phyloP scores from a whole-genome alignment of 2,329 filamentous ascomycete genomes.

The Xylariomycetidae sp. region DNA sequence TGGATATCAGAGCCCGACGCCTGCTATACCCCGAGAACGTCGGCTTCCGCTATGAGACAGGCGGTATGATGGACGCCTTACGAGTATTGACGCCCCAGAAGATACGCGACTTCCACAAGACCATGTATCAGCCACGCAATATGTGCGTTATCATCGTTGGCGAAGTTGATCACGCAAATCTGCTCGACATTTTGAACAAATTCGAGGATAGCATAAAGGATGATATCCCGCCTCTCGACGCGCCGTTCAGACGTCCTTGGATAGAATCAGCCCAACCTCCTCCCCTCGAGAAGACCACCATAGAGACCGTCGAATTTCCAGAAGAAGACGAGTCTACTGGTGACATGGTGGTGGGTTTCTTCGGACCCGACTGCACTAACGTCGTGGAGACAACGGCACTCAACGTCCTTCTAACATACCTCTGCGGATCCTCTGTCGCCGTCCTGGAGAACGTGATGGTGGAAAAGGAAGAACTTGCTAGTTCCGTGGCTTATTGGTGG shows the following conservation, averaged over 20 bases:
- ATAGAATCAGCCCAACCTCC: slow-evolving; percentile 78
- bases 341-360: slow-evolving; percentile 78
- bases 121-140: slow-evolving; percentile 98
- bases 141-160: slow-evolving; percentile 88
- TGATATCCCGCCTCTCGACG: slow-evolving; percentile 68
- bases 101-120: slow-evolving; percentile 88
- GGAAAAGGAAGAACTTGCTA: slow-evolving; percentile 87
- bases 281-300: slow-evolving; percentile 60
- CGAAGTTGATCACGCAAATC: slow-evolving; percentile 75
- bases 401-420: slow-evolving; percentile 74
- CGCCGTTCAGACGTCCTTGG: slow-evolving; percentile 83
- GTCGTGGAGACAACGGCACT: slow-evolving; percentile 63
- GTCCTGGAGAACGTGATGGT: slow-evolving; percentile 88
- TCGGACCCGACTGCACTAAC: slow-evolving; percentile 78
- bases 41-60: slow-evolving; percentile 96
- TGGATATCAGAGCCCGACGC: slow-evolving; percentile 75
- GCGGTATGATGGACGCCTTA: slow-evolving; percentile 89
- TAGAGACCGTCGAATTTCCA: slow-evolving; percentile 83
- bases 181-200: slow-evolving; percentile 73
- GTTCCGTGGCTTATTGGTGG: slow-evolving; percentile 72
- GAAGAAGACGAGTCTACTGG: slow-evolving; percentile 94
- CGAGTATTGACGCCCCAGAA: slow-evolving; percentile 80
- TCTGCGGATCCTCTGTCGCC: slow-evolving; percentile 89
- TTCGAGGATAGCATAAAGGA: slow-evolving; percentile 86
- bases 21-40: slow-evolving; percentile 82